Base-by-base conservation (phyloP, 495 filamentous ascomycete genomes). In the Hyaloscypha finlandica region DNA sequence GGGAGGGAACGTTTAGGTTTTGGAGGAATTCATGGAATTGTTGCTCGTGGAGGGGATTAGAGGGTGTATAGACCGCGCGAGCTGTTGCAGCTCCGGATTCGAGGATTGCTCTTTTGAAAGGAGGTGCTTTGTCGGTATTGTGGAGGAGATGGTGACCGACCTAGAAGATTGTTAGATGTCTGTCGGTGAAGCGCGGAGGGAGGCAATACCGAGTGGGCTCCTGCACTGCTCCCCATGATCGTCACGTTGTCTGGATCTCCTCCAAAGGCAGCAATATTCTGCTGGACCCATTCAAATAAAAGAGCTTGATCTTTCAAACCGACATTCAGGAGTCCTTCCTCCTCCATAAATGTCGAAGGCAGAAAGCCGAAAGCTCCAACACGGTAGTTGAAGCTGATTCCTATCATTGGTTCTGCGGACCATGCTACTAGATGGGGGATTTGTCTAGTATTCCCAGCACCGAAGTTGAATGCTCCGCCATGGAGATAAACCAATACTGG, bases 251-350 rank as follows among this genome's bases (percentile, higher is more conserved):
- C 75, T 1, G 81, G 74, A 74, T 92, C 84, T 2, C 90, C 89
- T 0, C 88, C 87, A 71, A 92, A 88, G 0, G 80, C 77, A 25
- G 73, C 76, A 54, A 87, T 83, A 71, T 89, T 88, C 11, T 85
- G 79, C 67, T 80, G 77, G 1, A 88, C 85, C 89, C 89, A 92
- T 75, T 88, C 81, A 25, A 92, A 76, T 54, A 85, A 75, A 32
- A 86, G 71, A 65, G 84, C 80, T 71, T 92, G 89, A 72, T 92
- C 90, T 77, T 85, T 86, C 68, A 92, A 80, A 6, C 90, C 90
- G 33, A 90, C 75, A 71, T 92, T 92, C 29, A 89, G 78, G 16
- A 83, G 37, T 0, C 85, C 84, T 20, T 85, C 83, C 62, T 85
- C 83, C 2, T 83, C 80, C 16, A 81, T 80, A 29, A 83, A 35